These are phyloP conservation scores for Calonectria montana DNA, from an alignment of 2,329 filamentous ascomycete species.

Conservation along the genomic window DNA sequence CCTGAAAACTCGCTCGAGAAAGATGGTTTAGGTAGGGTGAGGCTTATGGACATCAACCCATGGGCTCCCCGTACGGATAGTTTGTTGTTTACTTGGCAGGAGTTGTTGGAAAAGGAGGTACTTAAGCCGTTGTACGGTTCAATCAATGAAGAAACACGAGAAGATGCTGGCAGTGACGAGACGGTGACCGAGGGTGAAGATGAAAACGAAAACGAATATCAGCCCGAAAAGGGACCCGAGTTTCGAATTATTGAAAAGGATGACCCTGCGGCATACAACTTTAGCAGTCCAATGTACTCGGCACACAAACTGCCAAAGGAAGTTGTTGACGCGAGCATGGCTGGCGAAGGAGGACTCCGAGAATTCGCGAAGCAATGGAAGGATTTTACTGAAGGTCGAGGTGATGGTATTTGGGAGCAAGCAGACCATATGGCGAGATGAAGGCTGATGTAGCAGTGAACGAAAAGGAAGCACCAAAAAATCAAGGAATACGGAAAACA, in stretches of 20 bases:
- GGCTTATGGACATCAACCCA: slow-evolving; percentile 94
- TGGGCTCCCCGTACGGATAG: slow-evolving; percentile 93
- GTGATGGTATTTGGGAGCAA: slow-evolving; percentile 54
- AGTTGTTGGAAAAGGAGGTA: slow-evolving; percentile 80
- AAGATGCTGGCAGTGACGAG: slow-evolving; percentile 52
- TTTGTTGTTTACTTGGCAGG: slow-evolving; percentile 88
- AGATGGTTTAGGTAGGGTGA: slow-evolving; percentile 77
- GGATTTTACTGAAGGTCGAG: slow-evolving; percentile 61
- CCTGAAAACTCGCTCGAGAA: slow-evolving; percentile 70
- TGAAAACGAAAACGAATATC: slow-evolving; percentile 59
- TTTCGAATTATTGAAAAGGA: slow-evolving; percentile 84
- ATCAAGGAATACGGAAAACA: too few species aligned
- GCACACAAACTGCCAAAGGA: slow-evolving; percentile 96
- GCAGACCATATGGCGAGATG: slow-evolving; percentile 23
- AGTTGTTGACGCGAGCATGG: slow-evolving; percentile 79
- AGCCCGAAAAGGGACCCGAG: slow-evolving; percentile 76
- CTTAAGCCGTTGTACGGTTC: slow-evolving; percentile 67
- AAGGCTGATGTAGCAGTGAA: not conserved
- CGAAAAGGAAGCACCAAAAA: not conserved
- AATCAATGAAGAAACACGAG: slow-evolving; percentile 40
- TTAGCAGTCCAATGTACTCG: slow-evolving; percentile 87
- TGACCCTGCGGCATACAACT: slow-evolving; percentile 89
- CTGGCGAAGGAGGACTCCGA: slow-evolving; percentile 79
- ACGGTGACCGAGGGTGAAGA: slow-evolving; percentile 53
- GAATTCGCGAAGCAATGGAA: slow-evolving; percentile 86